Percentiles rank a stretch among this genome's conserved stretches.
These are phyloP conservation scores for Collybia sp. DNA, from an alignment of 768 basidiomycete genomes.

Conservation along the genomic window DNA sequence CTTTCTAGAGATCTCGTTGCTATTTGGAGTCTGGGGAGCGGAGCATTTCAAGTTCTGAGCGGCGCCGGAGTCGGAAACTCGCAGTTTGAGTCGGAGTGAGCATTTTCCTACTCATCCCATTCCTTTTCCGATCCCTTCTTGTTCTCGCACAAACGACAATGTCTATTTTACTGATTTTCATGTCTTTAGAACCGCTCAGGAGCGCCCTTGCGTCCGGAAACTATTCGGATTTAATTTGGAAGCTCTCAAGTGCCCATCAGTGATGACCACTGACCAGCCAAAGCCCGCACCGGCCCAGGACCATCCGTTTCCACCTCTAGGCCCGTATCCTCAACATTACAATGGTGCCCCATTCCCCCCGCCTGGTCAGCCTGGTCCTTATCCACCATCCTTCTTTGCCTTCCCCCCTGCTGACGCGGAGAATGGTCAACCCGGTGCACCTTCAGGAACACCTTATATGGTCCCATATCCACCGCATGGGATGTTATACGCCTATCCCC, in stretches of 20 bases:
- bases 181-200: background rate
- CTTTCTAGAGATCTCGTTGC: background rate
- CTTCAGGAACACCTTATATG: constrained; percentile 31
- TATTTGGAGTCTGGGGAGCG: constrained; percentile 6
- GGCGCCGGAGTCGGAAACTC: constrained; percentile 32
- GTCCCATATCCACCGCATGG: constrained; percentile 37
- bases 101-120: constrained; percentile 25
- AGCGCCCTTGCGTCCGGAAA: background rate
- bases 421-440: constrained; percentile 24
- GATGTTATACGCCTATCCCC: constrained; percentile 39
- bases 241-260: background rate
- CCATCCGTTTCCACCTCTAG: constrained; percentile 25
- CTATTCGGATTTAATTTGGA: no score
- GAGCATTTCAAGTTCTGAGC: constrained; percentile 32
- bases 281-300: constrained; percentile 24
- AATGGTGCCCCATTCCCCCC: constrained; percentile 23
- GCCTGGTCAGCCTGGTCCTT: constrained; percentile 27
- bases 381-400: constrained; percentile 34
- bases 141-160: no score
- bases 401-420: constrained; percentile 32
- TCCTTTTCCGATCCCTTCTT: constrained; percentile 6
- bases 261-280: constrained; percentile 30
- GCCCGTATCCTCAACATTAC: constrained; percentile 27
- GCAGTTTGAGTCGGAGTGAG: constrained; percentile 41
- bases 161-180: background rate